Evolutionary conservation across 257 asterid species (phyloP).

Genomic region (Forsythia viridissima): DNA sequence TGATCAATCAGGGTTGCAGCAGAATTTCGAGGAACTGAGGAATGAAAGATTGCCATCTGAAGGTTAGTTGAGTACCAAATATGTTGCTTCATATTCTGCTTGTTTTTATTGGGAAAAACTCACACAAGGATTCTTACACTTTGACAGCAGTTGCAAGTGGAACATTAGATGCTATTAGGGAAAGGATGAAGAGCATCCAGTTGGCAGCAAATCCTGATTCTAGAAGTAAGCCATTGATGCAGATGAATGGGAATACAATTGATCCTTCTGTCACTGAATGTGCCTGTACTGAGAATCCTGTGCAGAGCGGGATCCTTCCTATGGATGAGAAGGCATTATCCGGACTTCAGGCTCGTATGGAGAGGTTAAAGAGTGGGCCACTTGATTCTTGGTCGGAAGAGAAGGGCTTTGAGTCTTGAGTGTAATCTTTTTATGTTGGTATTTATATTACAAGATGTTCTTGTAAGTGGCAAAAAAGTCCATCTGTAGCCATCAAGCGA

Average conservation of each 20-base stretch:
- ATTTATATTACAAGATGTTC: too few species aligned
- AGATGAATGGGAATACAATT: constrained; percentile 52
- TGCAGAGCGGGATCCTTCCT: constrained; percentile 66
- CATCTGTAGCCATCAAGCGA: too few species aligned
- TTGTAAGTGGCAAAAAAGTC: too few species aligned
- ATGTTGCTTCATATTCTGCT: background rate
- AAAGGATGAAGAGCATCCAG: constrained; percentile 97
- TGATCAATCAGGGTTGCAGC: constrained; percentile 54
- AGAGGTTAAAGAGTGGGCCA: constrained; percentile 84
- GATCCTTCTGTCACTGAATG: constrained; percentile 48
- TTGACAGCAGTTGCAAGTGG: constrained; percentile 75
- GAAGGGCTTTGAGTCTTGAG: constrained; percentile 24
- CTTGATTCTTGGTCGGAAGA: constrained; percentile 56
- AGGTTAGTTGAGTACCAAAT: constrained; percentile 43
- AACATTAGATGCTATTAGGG: constrained; percentile 89
- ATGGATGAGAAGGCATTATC: constrained; percentile 96
- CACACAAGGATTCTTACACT: background rate
- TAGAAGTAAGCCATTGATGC: constrained; percentile 42
- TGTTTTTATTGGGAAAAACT: constrained; percentile 7
- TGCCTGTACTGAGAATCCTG: constrained; percentile 39
- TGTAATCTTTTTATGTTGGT: too few species aligned
- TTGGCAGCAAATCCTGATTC: constrained; percentile 69
- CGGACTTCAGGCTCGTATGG: constrained; percentile 98
- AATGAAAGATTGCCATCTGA: constrained; percentile 78
- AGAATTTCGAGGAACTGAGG: constrained; percentile 60